Evolutionary conservation across 1,284 basidiomycete genomes (phyloP), one percentile per base, ranked within the genome.

Genomic region (Malassezia yamatoensis): DNA sequence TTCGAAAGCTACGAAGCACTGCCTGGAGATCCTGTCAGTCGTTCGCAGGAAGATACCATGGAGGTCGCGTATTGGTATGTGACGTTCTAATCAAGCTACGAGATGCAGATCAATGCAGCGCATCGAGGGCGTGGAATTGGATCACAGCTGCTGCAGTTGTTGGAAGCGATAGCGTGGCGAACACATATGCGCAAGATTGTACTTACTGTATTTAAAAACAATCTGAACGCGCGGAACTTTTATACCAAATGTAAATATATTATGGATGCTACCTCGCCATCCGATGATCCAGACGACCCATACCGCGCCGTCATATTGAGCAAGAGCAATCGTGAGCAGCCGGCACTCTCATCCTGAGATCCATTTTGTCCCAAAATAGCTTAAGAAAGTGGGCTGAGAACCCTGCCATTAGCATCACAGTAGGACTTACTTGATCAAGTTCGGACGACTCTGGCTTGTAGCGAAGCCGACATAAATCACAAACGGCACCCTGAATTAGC

Each of bases 381-480:
- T 44, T 39, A 58, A 18, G 55, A 58, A 18, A 58, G 55, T 20
- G 55, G 55, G 39, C 55, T 58, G 32, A 58, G 46, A 16, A 58
- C 51, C 32, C 55, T 58, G 46, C 18, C 13, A 20, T 41, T 37
- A 49, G 34, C 18, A n/a, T 21, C 15, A 34, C 11, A 24, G 10
- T 20, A 24, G 10, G 5, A 55, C 70, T 54, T 48, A 72, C 70
- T 68, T 68, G 64, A 72, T 66, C 57, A 72, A 52, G 61, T 66
- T 72, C 16, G 70, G 70, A 52, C 64, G 68, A 18, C 66, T 64
- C 40, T 63, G 62, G 60, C 67, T 69, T 49, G 63, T 61, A 50
- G 68, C 67, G 63, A 66, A 72, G 24, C 70, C 70, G 50, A 72
- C 62, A 54, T 69, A 72, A 39, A 72, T 65, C 33, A 72, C 67